Conservation (phyloP, 345 rosid species). For the Ceriops zippeliana region DNA sequence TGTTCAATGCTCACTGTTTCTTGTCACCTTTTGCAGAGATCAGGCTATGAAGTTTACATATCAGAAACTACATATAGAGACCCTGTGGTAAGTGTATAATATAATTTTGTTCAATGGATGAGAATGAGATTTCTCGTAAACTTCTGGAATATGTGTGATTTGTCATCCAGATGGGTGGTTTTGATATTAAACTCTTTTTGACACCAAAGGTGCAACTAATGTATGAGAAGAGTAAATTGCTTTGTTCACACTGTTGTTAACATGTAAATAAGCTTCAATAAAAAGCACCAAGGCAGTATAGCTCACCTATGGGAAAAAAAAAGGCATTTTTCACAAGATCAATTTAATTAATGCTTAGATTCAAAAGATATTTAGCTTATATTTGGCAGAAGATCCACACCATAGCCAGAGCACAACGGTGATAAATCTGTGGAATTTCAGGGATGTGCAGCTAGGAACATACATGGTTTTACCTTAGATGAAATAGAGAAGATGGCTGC, state of each 20-base stretch:
- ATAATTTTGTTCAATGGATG: no score
- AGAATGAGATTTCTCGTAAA: no score
- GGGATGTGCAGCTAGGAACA: slow-evolving; percentile 98
- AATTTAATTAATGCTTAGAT: not conserved
- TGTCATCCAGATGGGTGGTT: no score
- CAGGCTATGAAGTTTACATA: slow-evolving; percentile 89
- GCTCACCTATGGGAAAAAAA: no score
- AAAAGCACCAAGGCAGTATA: no score
- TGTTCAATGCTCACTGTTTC: slow-evolving; percentile 21
- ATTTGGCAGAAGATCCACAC: slow-evolving; percentile 11
- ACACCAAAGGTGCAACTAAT: no score
- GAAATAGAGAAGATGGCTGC: slow-evolving; percentile 75
- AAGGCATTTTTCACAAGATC: no score
- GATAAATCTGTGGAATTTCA: slow-evolving; percentile 34
- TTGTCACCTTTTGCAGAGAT: slow-evolving; percentile 58
- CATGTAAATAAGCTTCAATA: no score
- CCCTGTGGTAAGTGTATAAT: slow-evolving; percentile 60
- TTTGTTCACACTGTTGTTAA: no score
- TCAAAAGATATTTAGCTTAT: slow-evolving; percentile 3
- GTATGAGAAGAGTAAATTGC: no score
- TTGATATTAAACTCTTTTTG: no score
- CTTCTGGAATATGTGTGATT: no score
- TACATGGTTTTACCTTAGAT: slow-evolving; percentile 76
- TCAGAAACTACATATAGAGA: slow-evolving; percentile 85
- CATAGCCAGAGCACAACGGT: not conserved